A percentile compares a stretch with the other conserved stretches of the same genome.
phyloP scores from a whole-genome alignment of 108 stramenopile genomes.

The Cyclotella atomus region DNA sequence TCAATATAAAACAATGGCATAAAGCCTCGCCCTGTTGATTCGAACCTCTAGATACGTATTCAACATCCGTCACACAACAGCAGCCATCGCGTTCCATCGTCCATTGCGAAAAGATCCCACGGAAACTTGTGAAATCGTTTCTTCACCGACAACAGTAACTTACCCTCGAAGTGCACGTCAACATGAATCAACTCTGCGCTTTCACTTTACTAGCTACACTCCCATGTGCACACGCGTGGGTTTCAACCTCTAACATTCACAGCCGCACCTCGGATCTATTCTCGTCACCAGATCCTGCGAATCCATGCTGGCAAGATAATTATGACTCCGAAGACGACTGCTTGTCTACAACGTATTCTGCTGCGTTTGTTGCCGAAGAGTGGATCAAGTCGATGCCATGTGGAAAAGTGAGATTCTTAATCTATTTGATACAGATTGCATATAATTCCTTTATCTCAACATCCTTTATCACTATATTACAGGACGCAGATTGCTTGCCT shows the following conservation, averaged over 20 bases:
- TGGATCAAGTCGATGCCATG: slow-evolving; percentile 57
- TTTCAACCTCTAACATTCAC: neutral
- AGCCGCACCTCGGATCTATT: neutral
- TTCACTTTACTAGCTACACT: neutral
- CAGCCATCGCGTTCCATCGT: too few species aligned
- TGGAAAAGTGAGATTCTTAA: slow-evolving; percentile 27
- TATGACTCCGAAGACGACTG: slow-evolving; percentile 53
- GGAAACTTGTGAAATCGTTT: too few species aligned
- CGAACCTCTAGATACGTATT: too few species aligned
- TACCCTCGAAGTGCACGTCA: too few species aligned
- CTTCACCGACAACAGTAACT: too few species aligned
- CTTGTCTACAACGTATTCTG: slow-evolving; percentile 44
- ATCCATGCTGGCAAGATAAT: slow-evolving; percentile 56
- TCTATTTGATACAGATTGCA: too few species aligned
- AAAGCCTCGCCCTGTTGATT: too few species aligned
- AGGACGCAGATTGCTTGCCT: slow-evolving; percentile 49
- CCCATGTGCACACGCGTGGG: neutral
- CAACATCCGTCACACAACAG: too few species aligned
- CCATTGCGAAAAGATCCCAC: too few species aligned
- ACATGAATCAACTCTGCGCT: neutral
- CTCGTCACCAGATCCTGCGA: slow-evolving; percentile 33
- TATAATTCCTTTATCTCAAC: too few species aligned
- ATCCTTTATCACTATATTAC: too few species aligned
- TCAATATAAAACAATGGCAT: too few species aligned
- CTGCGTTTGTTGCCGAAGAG: slow-evolving; percentile 49